Conservation (phyloP, 2,329 filamentous ascomycete genomes). For the Penicillium sp. region DNA sequence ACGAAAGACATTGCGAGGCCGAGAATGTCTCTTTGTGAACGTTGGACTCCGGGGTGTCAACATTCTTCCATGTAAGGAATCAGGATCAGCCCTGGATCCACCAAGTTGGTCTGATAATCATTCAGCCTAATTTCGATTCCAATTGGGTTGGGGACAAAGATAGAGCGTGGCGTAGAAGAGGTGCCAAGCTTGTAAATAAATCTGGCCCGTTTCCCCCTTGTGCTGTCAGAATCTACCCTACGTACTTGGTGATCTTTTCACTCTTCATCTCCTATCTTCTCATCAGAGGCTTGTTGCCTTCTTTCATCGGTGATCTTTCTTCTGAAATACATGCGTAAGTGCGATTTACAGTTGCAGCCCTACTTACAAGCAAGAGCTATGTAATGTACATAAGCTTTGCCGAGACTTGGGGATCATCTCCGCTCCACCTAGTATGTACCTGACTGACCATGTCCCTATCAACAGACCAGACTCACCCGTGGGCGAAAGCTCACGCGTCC, state of each 20-base stretch:
- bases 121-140: not conserved
- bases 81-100: not conserved
- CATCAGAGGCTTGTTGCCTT: slow-evolving; percentile 20
- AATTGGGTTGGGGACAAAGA: not conserved
- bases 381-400: not conserved
- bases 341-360: not conserved
- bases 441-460: slow-evolving; percentile 10
- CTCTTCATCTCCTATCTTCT: not conserved
- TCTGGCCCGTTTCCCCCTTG: slow-evolving; percentile 2
- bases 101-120: not conserved
- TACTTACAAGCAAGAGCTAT: not conserved
- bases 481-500: slow-evolving; percentile 43
- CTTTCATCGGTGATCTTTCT: slow-evolving; percentile 19
- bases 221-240: not conserved
- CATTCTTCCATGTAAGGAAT: not conserved
- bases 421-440: not conserved
- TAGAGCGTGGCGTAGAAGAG: slow-evolving; percentile 9
- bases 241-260: not conserved
- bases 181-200: slow-evolving; percentile 21
- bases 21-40: not conserved
- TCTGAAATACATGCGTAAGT: slow-evolving; percentile 40
- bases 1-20: not conserved
- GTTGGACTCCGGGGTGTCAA: not conserved
- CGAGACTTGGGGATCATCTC: not conserved
- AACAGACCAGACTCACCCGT: slow-evolving; percentile 40